Evolutionary conservation across 305 asterid species (phyloP), one percentile per base, ranked within the genome.

Genomic region (Nicotiana rustica): DNA sequence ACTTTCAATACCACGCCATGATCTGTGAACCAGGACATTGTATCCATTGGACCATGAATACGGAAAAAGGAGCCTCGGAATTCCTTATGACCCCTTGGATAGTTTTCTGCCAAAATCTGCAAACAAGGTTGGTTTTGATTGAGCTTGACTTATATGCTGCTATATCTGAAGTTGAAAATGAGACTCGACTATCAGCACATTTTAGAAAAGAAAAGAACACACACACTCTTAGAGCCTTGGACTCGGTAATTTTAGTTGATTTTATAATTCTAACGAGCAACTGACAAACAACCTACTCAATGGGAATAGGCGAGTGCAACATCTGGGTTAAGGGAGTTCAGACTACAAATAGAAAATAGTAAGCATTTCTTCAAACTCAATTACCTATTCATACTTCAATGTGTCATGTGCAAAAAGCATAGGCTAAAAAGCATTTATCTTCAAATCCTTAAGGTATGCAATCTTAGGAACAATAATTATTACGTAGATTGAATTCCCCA

Each of bases 11-110:
- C 91, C 47, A 96, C 97, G 25, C 99, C 98, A 75, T 65, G 95
- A 60, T 94, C 91, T 9, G 90, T 85, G 88, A 96, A 96, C 99
- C 99, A 96, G n/a, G 92, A 89, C 95, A 96, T 94, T 41, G 98
- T 93, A 89, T 96, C 99, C 84, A 76, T 77, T n/a, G 99, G 98
- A 81, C 98, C 91, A 79, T 96, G 98, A 81, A 82, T 78, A 77
- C 79, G 90, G 91, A 96, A 96, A 90, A 94, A 96, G 62, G 98
- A 90, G 82, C 99, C 99, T 85, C 95, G 92, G 78, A 96, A 86
- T 87, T 96, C 99, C 89, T 90, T 96, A 83, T 89, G 87, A 64
- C 99, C 99, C 91, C 97, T 94, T 15, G 99, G 99, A 67, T 96
- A 96, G 81, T 92, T 85, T 79, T 92, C 97, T 80, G 98, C 96